A percentile compares a stretch with the other conserved stretches of the same genome.
Evolutionary conservation across 2,329 filamentous ascomycete genomes (phyloP).

Genomic region (Nothophoma quercina): DNA sequence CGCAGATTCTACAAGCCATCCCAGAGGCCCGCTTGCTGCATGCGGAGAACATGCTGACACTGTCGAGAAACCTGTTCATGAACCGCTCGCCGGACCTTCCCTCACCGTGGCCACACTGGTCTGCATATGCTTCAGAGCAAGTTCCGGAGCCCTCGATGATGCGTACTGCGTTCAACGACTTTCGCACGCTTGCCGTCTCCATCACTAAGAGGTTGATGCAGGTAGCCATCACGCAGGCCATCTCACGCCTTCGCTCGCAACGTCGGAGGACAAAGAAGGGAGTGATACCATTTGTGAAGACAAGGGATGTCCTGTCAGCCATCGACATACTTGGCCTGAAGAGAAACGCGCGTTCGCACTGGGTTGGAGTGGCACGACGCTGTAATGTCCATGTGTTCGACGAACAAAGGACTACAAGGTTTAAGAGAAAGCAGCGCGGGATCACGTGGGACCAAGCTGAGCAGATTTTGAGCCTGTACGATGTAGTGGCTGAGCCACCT

Average conservation of each 20-base stretch:
- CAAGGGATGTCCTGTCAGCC: slow-evolving; percentile 63
- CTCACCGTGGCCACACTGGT: slow-evolving; percentile 46
- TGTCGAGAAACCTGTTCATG: slow-evolving; percentile 49
- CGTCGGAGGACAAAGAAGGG: slow-evolving; percentile 38
- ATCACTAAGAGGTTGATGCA: slow-evolving; percentile 75
- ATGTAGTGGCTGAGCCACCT: slow-evolving; percentile 32
- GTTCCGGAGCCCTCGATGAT: slow-evolving; percentile 69
- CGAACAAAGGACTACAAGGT: slow-evolving; percentile 18
- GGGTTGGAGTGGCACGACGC: slow-evolving; percentile 61
- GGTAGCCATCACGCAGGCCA: slow-evolving; percentile 73
- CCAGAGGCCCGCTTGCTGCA: slow-evolving; percentile 45
- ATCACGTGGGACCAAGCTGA: slow-evolving; percentile 54
- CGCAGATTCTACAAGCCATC: slow-evolving; percentile 36
- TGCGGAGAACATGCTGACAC: slow-evolving; percentile 34
- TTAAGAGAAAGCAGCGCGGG: slow-evolving; percentile 43
- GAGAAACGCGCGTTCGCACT: slow-evolving; percentile 56
- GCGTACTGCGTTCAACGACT: slow-evolving; percentile 77
- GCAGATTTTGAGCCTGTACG: slow-evolving; percentile 25
- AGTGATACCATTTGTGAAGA: slow-evolving; percentile 49
- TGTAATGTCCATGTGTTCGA: slow-evolving; percentile 60
- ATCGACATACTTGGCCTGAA: slow-evolving; percentile 62
- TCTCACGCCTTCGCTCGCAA: slow-evolving; percentile 68
- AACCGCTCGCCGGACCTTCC: slow-evolving; percentile 38
- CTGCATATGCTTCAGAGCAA: slow-evolving; percentile 32
- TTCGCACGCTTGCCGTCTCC: slow-evolving; percentile 72